Conservation (phyloP, 805 yeast genomes). For the Myxozyma lipomycoides region DNA sequence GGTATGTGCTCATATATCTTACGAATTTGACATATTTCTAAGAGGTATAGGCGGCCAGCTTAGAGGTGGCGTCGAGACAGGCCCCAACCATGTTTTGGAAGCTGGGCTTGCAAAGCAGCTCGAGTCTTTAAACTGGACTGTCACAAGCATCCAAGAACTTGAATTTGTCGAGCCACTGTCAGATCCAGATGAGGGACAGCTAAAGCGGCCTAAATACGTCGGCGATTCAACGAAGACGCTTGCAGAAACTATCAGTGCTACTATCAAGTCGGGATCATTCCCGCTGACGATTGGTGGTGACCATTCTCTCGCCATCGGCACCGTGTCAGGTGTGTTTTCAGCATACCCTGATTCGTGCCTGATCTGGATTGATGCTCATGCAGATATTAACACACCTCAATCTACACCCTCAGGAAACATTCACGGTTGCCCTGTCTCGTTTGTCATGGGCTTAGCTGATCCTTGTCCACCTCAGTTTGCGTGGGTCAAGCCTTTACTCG, state of each 20-base stretch:
- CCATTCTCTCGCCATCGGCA: slow-evolving; percentile 93
- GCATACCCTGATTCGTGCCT: slow-evolving; percentile 83
- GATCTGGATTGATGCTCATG: slow-evolving; percentile 97
- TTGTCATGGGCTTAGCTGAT: slow-evolving; percentile 73
- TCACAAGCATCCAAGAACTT: slow-evolving; percentile 29
- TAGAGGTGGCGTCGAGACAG: slow-evolving; percentile 87
- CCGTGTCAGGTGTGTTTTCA: slow-evolving; percentile 76
- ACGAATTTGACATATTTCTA: not conserved
- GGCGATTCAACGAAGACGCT: slow-evolving; percentile 65
- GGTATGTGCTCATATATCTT: slow-evolving; percentile 3
- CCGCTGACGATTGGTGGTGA: slow-evolving; percentile 94
- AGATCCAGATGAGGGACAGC: slow-evolving; percentile 51
- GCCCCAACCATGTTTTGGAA: slow-evolving; percentile 76
- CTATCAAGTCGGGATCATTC: slow-evolving; percentile 47
- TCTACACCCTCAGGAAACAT: slow-evolving; percentile 84
- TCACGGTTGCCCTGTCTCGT: slow-evolving; percentile 95
- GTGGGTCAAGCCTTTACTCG: slow-evolving; percentile 75
- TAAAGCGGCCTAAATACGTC: slow-evolving; percentile 75
- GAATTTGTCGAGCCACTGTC: slow-evolving; percentile 37
- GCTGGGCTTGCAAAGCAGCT: slow-evolving; percentile 66
- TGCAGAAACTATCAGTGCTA: slow-evolving; percentile 56
- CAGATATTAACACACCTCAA: slow-evolving; percentile 87
- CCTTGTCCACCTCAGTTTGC: slow-evolving; percentile 61
- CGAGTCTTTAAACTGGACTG: slow-evolving; percentile 67
- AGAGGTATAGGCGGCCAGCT: slow-evolving; percentile 77